These are phyloP conservation scores for Volvariella surrecta DNA, from an alignment of 1,284 basidiomycete species.

Conservation along the genomic window DNA sequence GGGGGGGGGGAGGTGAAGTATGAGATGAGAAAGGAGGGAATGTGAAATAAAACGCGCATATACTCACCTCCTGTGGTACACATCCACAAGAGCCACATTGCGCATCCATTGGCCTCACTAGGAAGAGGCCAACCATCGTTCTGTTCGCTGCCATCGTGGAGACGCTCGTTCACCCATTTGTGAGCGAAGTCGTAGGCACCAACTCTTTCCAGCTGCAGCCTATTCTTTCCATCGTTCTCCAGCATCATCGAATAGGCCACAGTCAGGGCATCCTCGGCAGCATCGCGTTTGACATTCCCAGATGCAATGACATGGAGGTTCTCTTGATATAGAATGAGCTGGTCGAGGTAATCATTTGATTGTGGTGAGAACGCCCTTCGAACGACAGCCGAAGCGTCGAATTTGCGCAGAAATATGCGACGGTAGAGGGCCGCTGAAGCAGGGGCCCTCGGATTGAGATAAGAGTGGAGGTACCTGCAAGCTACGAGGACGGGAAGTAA, in stretches of 20 bases:
- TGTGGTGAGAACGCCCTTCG: conserved; percentile 40
- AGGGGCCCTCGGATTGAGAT: conserved; percentile 22
- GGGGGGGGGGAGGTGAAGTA: no score
- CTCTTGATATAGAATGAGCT: conserved; percentile 36
- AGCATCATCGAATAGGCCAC: conserved; percentile 55
- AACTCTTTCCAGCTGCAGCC: conserved; percentile 46
- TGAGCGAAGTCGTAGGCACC: conserved; percentile 40
- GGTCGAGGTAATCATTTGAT: conserved; percentile 29
- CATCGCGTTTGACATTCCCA: conserved; percentile 22
- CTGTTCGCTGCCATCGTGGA: conserved; percentile 29
- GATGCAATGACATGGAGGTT: conserved; percentile 33
- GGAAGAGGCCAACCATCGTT: conserved; percentile 51
- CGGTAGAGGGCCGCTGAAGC: conserved; percentile 39
- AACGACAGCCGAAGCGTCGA: conserved; percentile 46
- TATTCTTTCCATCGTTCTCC: conserved; percentile 74
- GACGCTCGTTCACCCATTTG: conserved; percentile 30
- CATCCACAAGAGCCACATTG: conserved; percentile 60
- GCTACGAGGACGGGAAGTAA: conserved; percentile 43
- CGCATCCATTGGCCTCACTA: conserved; percentile 37
- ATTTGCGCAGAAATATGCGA: conserved; percentile 48
- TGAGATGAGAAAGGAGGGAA: conserved; percentile 3
- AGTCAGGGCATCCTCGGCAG: conserved; percentile 41
- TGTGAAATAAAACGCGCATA: neutral
- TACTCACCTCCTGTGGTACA: conserved; percentile 38
- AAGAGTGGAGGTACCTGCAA: conserved; percentile 38